These are phyloP conservation scores for Jackrogersella multiformis DNA, from an alignment of 495 filamentous ascomycete species.

Conservation along the genomic window DNA sequence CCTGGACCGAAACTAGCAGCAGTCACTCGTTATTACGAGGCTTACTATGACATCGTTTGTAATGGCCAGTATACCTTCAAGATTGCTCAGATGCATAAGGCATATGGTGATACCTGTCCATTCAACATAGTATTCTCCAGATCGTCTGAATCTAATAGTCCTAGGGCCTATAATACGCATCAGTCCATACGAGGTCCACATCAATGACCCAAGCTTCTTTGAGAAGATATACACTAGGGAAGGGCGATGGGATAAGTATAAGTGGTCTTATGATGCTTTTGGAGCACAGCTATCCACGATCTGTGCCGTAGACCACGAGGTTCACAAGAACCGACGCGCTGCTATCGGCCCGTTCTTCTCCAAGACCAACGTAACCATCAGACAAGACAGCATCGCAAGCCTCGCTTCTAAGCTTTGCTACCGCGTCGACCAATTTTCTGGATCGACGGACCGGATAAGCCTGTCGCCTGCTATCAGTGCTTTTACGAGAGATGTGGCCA, in stretches of 20 bases:
- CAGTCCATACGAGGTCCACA: no score
- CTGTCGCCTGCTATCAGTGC: conserved; percentile 48
- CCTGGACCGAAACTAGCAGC: no score
- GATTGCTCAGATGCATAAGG: no score
- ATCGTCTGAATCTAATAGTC: no score
- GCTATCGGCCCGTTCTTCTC: conserved; percentile 44
- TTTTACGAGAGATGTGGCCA: conserved; percentile 41
- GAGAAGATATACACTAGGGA: conserved; percentile 44
- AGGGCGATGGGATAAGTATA: conserved; percentile 45
- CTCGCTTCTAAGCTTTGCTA: conserved; percentile 1
- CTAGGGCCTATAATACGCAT: no score
- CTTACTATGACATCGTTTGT: no score
- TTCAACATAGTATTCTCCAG: no score
- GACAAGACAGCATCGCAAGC: conserved; percentile 34
- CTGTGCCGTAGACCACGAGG: conserved; percentile 36
- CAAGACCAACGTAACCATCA: conserved; percentile 42
- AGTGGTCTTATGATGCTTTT: conserved; percentile 41
- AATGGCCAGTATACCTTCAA: no score
- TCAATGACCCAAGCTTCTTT: neutral
- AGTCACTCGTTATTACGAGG: no score
- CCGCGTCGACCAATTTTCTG: no score
- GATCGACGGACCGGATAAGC: conserved; percentile 34
- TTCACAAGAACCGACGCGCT: conserved; percentile 40
- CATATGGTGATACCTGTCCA: no score
- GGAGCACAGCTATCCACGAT: conserved; percentile 29